Base-by-base conservation (phyloP, 139 green algal species). In the Chlorella sp. region DNA sequence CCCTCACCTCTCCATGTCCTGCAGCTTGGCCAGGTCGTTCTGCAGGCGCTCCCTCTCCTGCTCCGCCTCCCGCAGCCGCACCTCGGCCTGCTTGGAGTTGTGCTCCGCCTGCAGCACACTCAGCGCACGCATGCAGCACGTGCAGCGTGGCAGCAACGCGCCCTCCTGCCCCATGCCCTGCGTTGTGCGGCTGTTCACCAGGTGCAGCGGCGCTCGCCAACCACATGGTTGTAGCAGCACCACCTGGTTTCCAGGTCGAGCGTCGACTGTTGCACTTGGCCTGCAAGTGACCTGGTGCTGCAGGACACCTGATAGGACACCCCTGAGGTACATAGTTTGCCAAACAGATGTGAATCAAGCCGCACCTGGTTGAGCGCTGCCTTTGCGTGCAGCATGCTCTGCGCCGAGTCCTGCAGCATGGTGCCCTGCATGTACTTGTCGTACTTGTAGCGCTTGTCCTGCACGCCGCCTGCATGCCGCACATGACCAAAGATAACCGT, bases 361-460 rank as follows among this genome's bases (percentile, higher is more conserved):
- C 42, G 42, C 17, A 55, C 42, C 42, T 55, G 10, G 17, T 55
- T 17, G 42, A 55, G 42, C 42, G 17, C 10, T 24, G 17, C 42
- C 42, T 55, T 10, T 55, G 42, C 10, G 42, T 17, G 10, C 17
- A 24, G 10, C 10, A 55, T 55, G 42, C 42, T 55, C 10, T 17
- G 17, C 42, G 10, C 10, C 17, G 42, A 24, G 10, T 55, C 42
- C 10, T 55, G 10, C 10, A 93, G 76, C 60, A 85, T 63, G 1
- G 89, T 94, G 64, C 82, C 86, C 67, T 89, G 65, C 88, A 94
- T 91, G 80, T 89, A 94, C 64, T 92, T 80, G 14, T 83, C 61
- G 65, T 85, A 94, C 79, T 91, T 90, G 42, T 82, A 71, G 24
- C 64, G 63, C 35, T 83, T 82, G 36, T 78, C 71, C 27, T 82